phyloP scores from a whole-genome alignment of 495 filamentous ascomycete genomes.

The Apodospora peruviana region DNA sequence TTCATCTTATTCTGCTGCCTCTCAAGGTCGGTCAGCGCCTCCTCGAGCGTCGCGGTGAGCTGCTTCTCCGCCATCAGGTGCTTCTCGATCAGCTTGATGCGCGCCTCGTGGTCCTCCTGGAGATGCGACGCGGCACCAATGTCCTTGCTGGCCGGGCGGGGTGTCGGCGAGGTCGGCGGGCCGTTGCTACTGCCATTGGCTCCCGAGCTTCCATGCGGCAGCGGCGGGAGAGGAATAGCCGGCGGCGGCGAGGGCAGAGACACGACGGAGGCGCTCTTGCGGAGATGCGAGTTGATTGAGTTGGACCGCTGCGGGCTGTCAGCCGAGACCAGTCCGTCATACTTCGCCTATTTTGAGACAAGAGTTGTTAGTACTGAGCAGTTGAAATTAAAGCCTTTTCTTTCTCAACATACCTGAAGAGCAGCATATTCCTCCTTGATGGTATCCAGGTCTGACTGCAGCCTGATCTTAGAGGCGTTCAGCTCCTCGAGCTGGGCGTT shows the following conservation, averaged over 20 bases:
- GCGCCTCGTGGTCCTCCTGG: slow-evolving; percentile 89
- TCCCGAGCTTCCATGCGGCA: slow-evolving; percentile 54
- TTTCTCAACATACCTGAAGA: slow-evolving; percentile 56
- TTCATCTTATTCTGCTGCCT: slow-evolving; percentile 79
- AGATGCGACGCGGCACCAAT: slow-evolving; percentile 60
- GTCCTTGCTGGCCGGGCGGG: slow-evolving; percentile 77
- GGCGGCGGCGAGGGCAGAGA: slow-evolving; percentile 88
- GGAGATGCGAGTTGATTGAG: slow-evolving; percentile 64
- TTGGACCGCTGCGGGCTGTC: slow-evolving; percentile 63
- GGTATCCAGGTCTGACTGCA: slow-evolving; percentile 53
- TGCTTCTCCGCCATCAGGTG: slow-evolving; percentile 95
- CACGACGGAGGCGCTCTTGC: slow-evolving; percentile 76
- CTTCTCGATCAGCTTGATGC: slow-evolving; percentile 94
- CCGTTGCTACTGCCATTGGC: slow-evolving; percentile 28
- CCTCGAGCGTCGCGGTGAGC: slow-evolving; percentile 87
- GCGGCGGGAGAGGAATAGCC: slow-evolving; percentile 87
- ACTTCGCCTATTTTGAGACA: slow-evolving; percentile 45
- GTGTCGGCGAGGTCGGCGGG: slow-evolving; percentile 38
- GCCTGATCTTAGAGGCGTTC: slow-evolving; percentile 40
- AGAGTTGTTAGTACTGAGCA: slow-evolving; percentile 22
- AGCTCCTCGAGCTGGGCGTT: slow-evolving; percentile 57
- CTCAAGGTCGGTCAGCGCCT: slow-evolving; percentile 91
- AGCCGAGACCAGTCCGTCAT: slow-evolving; percentile 35
- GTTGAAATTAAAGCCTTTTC: neutral
- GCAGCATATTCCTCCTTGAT: slow-evolving; percentile 55